phyloP scores from a whole-genome alignment of 352 stramenopile genomes.

The Phytophthora cactorum region DNA sequence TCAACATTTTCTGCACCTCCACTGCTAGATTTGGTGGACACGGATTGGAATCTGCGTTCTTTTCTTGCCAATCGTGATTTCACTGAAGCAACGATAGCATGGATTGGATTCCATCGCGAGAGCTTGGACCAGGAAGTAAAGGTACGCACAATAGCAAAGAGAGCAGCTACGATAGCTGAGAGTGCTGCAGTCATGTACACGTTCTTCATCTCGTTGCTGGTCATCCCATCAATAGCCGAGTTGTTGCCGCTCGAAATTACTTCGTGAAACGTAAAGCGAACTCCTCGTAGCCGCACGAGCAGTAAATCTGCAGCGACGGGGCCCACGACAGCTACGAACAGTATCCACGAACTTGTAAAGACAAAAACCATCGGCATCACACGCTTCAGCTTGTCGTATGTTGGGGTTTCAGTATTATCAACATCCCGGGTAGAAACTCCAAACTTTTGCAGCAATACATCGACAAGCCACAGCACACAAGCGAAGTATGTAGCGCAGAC shows the following conservation, averaged over 20 bases:
- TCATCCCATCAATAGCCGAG: slow-evolving; percentile 9
- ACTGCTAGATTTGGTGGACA: slow-evolving; percentile 16
- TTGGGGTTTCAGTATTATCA: not conserved
- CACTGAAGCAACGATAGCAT: slow-evolving; percentile 1
- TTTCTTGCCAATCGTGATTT: slow-evolving; percentile 1
- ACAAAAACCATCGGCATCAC: not conserved
- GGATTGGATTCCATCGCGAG: slow-evolving; percentile 14
- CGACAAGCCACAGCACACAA: slow-evolving; percentile 5
- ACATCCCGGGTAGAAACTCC: not conserved
- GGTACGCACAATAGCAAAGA: slow-evolving; percentile 22
- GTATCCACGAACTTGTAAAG: slow-evolving; percentile 23
- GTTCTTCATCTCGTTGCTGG: slow-evolving; percentile 15
- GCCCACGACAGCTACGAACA: slow-evolving; percentile 26
- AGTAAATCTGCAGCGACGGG: slow-evolving; percentile 41
- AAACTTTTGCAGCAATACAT: slow-evolving; percentile 8
- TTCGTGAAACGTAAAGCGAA: slow-evolving; percentile 41
- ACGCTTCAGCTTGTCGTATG: not conserved
- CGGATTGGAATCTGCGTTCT: slow-evolving; percentile 8
- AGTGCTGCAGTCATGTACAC: slow-evolving; percentile 7
- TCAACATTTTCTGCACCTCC: not conserved
- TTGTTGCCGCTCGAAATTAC: slow-evolving; percentile 19
- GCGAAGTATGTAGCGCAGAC: slow-evolving; percentile 34
- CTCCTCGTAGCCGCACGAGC: slow-evolving; percentile 35
- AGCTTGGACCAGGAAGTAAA: slow-evolving; percentile 10
- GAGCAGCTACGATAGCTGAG: not conserved